Evolutionary conservation across 202 grass and related monocot genomes (phyloP).

Genomic region (Panicum hallii): DNA sequence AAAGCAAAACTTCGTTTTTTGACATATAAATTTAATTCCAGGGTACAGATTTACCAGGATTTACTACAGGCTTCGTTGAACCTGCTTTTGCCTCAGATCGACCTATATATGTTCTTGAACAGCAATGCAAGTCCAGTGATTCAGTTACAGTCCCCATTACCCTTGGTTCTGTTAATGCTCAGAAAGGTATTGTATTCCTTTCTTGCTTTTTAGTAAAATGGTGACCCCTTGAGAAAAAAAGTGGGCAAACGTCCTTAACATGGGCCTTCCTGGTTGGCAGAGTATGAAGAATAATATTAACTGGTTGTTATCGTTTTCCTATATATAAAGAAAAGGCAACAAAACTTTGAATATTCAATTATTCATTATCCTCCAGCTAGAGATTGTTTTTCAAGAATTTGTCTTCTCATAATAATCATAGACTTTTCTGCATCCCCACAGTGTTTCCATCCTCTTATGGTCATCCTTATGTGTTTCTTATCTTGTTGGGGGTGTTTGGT

Average conservation of each 20-base stretch:
- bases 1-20: constrained; percentile 1
- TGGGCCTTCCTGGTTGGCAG: not conserved
- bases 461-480: constrained; percentile 7
- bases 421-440: constrained; percentile 20
- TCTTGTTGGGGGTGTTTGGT: constrained; percentile 22
- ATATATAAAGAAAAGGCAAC: not conserved
- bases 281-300: constrained; percentile 2
- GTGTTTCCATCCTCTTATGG: not conserved
- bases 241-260: not conserved
- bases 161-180: constrained; percentile 34
- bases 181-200: constrained; percentile 51
- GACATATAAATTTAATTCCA: constrained; percentile 45
- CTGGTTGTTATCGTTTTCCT: not conserved
- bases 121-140: constrained; percentile 45
- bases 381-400: constrained; percentile 24
- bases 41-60: constrained; percentile 57
- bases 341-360: not conserved
- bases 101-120: constrained; percentile 56
- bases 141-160: constrained; percentile 36
- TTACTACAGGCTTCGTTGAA: constrained; percentile 52
- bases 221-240: not conserved
- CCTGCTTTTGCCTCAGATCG: constrained; percentile 48
- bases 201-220: not conserved
- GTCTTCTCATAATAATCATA: constrained; percentile 14
- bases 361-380: not conserved